Evolutionary conservation across 2,329 filamentous ascomycete genomes (phyloP), one percentile per base, ranked within the genome.

Genomic region (Aspergillus phoenicis): DNA sequence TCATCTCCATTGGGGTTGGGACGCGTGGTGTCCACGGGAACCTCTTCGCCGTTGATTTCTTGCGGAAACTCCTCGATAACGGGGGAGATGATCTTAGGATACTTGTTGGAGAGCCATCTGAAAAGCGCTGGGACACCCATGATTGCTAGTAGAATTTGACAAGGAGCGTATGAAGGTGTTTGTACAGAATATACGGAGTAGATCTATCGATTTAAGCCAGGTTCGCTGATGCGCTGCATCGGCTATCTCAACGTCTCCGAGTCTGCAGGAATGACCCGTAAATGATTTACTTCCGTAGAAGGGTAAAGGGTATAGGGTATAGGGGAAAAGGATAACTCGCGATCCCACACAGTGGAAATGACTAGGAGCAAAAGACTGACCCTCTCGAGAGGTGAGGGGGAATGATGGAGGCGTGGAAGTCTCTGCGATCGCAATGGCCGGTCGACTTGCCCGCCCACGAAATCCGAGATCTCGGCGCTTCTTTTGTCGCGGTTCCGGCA

Each of bases 81-180:
- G 6, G 89, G 86, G 8, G 91, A 95, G 67, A 98, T 91, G 75
- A 98, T 99, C 81, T 98, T 98, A 63, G 95, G 95, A 74, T 98
- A 97, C 76, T 96, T 98, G 81, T 89, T 91, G 77, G 92, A 96
- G 62, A 98, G 88, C 93, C 93, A 99, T 85, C 93, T 86, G 78
- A 97, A 98, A 67, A 95, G 90, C 63, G 93, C 93, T 69, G 93
- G 93, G 72, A 97, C 93, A 89, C 93, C 93, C 93, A 97, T 97
- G 61, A 65, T 73, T 67, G 61, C 62, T 61, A 66, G 64, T 61
- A 64, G 60, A 13, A 13, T 60, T 51, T 30, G 45, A 36, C 13
- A 53, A 43, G 52, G 17, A 39, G 24, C 33, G 58, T 36, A 52
- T 39, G 38, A 28, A 49, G 53, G 41, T 17, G 48, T 36, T 20